Evolutionary conservation across 164 flowering plant species (phyloP), one percentile per base, ranked within the genome.

Genomic region (Kingdonia uniflora): DNA sequence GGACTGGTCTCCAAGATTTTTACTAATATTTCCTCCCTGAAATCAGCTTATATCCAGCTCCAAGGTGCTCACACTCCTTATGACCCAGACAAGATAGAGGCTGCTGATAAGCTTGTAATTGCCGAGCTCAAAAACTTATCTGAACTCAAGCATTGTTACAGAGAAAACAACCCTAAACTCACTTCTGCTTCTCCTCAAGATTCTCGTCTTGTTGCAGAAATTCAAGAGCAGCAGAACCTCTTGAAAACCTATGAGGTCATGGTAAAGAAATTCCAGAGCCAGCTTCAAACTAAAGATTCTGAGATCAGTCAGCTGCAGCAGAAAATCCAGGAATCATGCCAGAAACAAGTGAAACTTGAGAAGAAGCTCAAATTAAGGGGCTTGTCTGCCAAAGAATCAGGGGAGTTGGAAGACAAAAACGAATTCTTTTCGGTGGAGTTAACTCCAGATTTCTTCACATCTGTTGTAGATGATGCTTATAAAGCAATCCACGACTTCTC

Each of bases 261-360:
- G 96, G 98, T 92, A 60, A 87, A 85, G 76, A 92, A 92, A 53
- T 92, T 92, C 49, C 95, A 92, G 57, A 79, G 91, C 33, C 95
- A 86, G 64, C 77, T 92, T 65, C 94, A 88, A 63, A 82, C 80
- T 22, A 92, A 86, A 72, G 99, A 92, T 61, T 75, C 94, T 26
- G 96, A 92, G 68, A 82, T 88, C 58, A 24, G 40, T 58, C 87
- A 85, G 65, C 54, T 88, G 68, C 86, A 84, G 71, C 83, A 82
- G 65, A 81, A 70, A 61, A 80, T 86, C 62, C 82, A 80, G 64
- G 99, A 86, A 61, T 76, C 94, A 17, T 74, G 49, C 51, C 88
- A 78, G 75, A 84, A 76, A 72, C 65, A 71, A 19, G 61, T 49
- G 20, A 86, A 79, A 50, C 76, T 88, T 29, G 95, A 88, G 65